These are phyloP conservation scores for Amyloporia xantha DNA, from an alignment of 768 basidiomycete genomes.

Conservation along the genomic window DNA sequence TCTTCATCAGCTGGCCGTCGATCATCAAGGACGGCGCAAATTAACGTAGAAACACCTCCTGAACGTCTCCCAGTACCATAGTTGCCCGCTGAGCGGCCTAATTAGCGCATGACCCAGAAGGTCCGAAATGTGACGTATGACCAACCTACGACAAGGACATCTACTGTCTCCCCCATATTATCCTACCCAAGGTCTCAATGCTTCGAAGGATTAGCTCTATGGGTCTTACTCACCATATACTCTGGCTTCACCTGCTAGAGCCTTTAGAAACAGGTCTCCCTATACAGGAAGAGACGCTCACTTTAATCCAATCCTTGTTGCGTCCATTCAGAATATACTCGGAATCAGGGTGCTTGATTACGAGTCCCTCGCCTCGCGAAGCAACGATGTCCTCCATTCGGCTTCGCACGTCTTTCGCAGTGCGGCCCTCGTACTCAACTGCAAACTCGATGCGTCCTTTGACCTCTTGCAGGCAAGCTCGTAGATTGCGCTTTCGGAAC, in stretches of 20 bases:
- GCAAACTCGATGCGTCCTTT: slow-evolving; percentile 79
- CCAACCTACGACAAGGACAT: slow-evolving; percentile 84
- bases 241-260: slow-evolving; percentile 67
- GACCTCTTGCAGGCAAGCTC: slow-evolving; percentile 58
- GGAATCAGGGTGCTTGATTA: slow-evolving; percentile 79
- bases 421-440: slow-evolving; percentile 64
- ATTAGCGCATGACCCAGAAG: background rate
- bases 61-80: slow-evolving; percentile 84
- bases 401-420: slow-evolving; percentile 72
- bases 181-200: too few species aligned
- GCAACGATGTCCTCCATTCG: slow-evolving; percentile 83
- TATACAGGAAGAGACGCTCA: slow-evolving; percentile 21
- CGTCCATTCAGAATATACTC: slow-evolving; percentile 84
- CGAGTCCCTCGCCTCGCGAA: slow-evolving; percentile 83
- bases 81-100: slow-evolving; percentile 54
- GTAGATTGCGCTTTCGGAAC: slow-evolving; percentile 76
- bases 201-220: too few species aligned
- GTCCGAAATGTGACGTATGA: background rate
- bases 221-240: slow-evolving; percentile 56
- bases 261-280: background rate
- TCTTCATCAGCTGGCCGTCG: slow-evolving; percentile 47
- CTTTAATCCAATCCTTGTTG: slow-evolving; percentile 92
- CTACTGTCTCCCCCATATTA: slow-evolving; percentile 88
- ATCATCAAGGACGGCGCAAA: slow-evolving; percentile 87
- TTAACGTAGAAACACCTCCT: slow-evolving; percentile 82